phyloP scores from a whole-genome alignment of 768 basidiomycete species.

The Tubosaeta sp. region DNA sequence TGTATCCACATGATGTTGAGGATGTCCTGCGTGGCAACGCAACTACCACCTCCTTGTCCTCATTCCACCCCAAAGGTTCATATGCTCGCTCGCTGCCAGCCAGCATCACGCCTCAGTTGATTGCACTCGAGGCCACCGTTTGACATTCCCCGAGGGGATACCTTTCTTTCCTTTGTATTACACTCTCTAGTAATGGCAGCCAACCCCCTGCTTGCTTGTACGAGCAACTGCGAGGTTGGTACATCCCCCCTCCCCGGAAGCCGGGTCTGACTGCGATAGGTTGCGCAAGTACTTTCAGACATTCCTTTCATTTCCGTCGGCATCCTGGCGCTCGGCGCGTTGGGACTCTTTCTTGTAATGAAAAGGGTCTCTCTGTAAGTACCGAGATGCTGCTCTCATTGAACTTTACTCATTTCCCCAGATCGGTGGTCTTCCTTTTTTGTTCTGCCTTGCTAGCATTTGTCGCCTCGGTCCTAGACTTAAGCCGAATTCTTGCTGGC shows the following conservation, averaged over 20 bases:
- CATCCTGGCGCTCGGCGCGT: conserved; percentile 57
- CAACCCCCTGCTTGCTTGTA: conserved; percentile 11
- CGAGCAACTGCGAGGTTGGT: conserved; percentile 42
- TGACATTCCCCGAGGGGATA: not conserved
- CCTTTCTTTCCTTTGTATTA: not conserved
- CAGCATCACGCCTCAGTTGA: not conserved
- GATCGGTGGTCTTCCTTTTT: conserved; percentile 50
- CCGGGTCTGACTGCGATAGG: conserved; percentile 31
- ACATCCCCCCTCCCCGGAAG: not conserved
- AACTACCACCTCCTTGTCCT: not conserved
- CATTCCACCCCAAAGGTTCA: not conserved
- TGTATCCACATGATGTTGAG: conserved; percentile 17
- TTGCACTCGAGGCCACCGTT: too few species aligned
- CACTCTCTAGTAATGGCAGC: conserved; percentile 19
- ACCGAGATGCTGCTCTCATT: not conserved
- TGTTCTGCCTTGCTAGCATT: conserved; percentile 57
- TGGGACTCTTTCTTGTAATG: conserved; percentile 51
- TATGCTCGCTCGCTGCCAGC: not conserved
- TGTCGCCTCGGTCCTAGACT: conserved; percentile 57
- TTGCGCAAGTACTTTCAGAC: conserved; percentile 55
- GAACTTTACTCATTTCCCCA: conserved; percentile 19
- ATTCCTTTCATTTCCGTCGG: conserved; percentile 67
- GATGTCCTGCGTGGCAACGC: conserved; percentile 14
- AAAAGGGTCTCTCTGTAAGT: conserved; percentile 51
- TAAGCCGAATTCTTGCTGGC: conserved; percentile 47